Evolutionary conservation across 2,329 filamentous ascomycete genomes (phyloP), one percentile per base, ranked within the genome.

Genomic region (Talaromyces sp.): DNA sequence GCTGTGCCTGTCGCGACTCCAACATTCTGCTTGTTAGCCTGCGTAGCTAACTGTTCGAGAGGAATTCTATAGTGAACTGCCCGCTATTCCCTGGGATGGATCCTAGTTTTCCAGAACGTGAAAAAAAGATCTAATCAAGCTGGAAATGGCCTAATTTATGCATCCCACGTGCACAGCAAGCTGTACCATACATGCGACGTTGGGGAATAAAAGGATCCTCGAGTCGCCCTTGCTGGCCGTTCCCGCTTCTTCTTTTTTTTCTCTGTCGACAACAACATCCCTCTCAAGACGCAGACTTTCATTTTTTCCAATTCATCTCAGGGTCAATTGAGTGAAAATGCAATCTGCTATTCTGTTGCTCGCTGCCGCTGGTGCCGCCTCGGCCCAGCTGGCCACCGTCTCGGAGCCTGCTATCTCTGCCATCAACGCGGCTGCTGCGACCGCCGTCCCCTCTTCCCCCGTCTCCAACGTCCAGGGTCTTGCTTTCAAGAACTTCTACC

Each of bases 401-500:
- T 61, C 71, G 50, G 68, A 75, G 43, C 72, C 73, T 19, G 68
- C 71, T 41, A 67, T 72, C 9, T 65, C 73, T 6, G 70, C 75
- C 65, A 73, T 77, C 52, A 63, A 71, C 43, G 70, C 70, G 6
- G 72, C 75, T n/a, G 72, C 71, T 15, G 87, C 87, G 13, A 89
- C 86, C 1, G 87, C 86, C 11, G 80, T 84, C 72, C 88, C 88
- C 1, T 79, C 79, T 67, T 88, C 86, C 68, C 88, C 88, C 1
- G 87, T 85, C 19, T 88, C 84, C 74, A 77, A 86, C 70, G 87
- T 93, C 58, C 83, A 86, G 73, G 91, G 91, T 69, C 86, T 88
- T 73, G 88, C 83, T 0, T 93, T 93, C 73, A 85, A 93, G 75
- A 86, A 90, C 25, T 85, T 91, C 67, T 86, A 86, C 63, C 85